phyloP scores from a whole-genome alignment of 257 asterid species.

The Fraxinus americana region DNA sequence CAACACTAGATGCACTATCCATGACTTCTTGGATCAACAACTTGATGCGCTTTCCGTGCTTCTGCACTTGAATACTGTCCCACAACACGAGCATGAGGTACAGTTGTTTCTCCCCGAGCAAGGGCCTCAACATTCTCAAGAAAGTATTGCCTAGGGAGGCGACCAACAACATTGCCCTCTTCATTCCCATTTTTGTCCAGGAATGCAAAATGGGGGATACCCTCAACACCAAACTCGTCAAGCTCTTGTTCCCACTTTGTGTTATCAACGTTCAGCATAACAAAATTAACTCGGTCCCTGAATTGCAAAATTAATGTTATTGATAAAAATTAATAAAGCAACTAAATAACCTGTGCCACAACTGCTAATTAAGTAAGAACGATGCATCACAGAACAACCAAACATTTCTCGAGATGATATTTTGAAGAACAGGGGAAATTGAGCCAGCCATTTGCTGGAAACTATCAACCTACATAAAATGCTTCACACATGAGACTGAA shows the following conservation, averaged over 20 bases:
- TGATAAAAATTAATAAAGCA: not conserved
- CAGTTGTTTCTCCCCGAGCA: conserved; percentile 72
- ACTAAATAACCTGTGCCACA: not conserved
- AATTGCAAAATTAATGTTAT: conserved; percentile 8
- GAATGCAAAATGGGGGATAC: conserved; percentile 97
- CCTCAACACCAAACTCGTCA: conserved; percentile 99
- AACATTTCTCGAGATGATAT: not conserved
- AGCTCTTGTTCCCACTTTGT: conserved; percentile 99
- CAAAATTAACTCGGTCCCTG: conserved; percentile 91
- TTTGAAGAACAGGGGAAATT: not conserved
- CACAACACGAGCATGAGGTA: conserved; percentile 89
- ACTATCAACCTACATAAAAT: not conserved
- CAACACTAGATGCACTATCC: conserved; percentile 43
- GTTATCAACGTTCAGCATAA: conserved; percentile 95
- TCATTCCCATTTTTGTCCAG: conserved; percentile 83
- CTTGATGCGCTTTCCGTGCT: conserved; percentile 63
- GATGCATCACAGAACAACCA: not conserved
- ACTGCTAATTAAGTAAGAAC: not conserved
- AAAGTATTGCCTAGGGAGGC: conserved; percentile 78
- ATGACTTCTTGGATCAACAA: conserved; percentile 89
- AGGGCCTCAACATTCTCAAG: conserved; percentile 88
- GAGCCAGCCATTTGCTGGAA: not conserved
- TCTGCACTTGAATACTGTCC: conserved; percentile 84
- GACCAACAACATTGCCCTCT: conserved; percentile 94
- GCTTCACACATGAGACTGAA: not conserved